Base-by-base conservation (phyloP, 2,329 filamentous ascomycete species). In the Neonectria hederae region DNA sequence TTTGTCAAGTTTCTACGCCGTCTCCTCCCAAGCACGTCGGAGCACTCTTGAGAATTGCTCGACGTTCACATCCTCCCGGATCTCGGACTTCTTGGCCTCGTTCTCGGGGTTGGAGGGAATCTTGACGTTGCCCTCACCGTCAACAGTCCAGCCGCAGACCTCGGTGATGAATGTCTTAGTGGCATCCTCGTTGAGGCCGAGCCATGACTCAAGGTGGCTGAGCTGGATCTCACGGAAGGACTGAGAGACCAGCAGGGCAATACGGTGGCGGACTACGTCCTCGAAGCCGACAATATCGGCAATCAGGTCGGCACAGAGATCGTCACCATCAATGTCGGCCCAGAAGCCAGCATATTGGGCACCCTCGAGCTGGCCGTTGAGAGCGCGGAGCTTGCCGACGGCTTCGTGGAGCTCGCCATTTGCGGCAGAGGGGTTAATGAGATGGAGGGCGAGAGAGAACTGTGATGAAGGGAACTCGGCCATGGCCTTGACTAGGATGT, bases 401-500 rank as follows among this genome's bases (percentile, higher is more conserved):
- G 96, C 95, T 84, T 99, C 96, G 75, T 92, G 89, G 67, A 99
- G 89, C 68, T 94, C 91, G 74, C 87, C 88, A 14, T 87, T 85
- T 63, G 83, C 83, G 58, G 87, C 87, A 70, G 94, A 89, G 51
- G 95, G 91, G 69, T 94, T 93, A 76, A 99, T 94, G 70, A 99
- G 93, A 78, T 97, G 93, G 67, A 99, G 90, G 76, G 92, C 92
- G 75, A 98, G 93, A 74, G 90, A 91, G 89, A 98, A 99, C 81
- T 98, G 94, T 48, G 96, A 90, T 21, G 92, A 94, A 69, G 96
- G 96, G 86, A 99, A 99, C 83, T 97, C 92, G 73, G 95, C 97
- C 79, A 99, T 90, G 72, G 94, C 88, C 87, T 98, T 99, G 86
- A 97, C 94, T 80, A 99, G 93, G 83, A 98, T 92, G 87, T 98